Evolutionary conservation across 2,329 filamentous ascomycete genomes (phyloP).

Genomic region (Talaromyces atroroseus): DNA sequence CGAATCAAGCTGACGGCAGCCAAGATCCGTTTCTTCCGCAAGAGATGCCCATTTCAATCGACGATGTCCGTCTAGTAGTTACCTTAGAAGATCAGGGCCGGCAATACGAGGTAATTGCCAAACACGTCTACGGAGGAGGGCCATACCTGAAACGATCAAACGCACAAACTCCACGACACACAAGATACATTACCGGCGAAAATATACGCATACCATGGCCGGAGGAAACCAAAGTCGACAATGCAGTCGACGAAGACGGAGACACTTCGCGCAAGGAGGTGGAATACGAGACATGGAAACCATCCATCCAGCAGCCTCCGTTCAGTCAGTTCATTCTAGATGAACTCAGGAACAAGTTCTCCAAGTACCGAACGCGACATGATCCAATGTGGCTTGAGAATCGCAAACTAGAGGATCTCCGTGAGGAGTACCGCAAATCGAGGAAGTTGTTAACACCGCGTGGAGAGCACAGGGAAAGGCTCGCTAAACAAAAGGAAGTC

Average conservation of each 20-base stretch:
- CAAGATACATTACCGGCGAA: constrained; percentile 60
- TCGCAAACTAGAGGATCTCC: constrained; percentile 57
- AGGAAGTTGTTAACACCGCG: constrained; percentile 44
- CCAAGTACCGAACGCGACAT: constrained; percentile 74
- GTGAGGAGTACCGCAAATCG: constrained; percentile 41
- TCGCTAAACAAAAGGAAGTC: constrained; percentile 32
- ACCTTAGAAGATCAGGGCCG: constrained; percentile 61
- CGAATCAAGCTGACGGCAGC: constrained; percentile 30
- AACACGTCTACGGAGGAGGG: constrained; percentile 56
- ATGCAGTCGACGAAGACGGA: constrained; percentile 49
- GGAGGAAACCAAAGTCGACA: constrained; percentile 41
- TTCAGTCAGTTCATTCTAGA: constrained; percentile 74
- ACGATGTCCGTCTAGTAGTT: constrained; percentile 74
- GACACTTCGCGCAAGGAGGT: constrained; percentile 75
- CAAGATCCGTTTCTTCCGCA: constrained; percentile 43
- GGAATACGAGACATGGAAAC: constrained; percentile 68
- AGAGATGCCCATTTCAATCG: constrained; percentile 59
- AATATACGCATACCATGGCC: constrained; percentile 76
- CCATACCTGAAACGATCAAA: constrained; percentile 49
- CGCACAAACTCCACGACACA: constrained; percentile 39
- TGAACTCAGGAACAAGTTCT: constrained; percentile 80
- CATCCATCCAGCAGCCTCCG: constrained; percentile 69
- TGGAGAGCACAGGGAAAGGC: constrained; percentile 37
- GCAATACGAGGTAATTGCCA: constrained; percentile 68
- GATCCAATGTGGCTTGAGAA: constrained; percentile 64